Evolutionary conservation across 2,329 filamentous ascomycete genomes (phyloP), one percentile per base, ranked within the genome.

Genomic region (Cordyceps cicadae): DNA sequence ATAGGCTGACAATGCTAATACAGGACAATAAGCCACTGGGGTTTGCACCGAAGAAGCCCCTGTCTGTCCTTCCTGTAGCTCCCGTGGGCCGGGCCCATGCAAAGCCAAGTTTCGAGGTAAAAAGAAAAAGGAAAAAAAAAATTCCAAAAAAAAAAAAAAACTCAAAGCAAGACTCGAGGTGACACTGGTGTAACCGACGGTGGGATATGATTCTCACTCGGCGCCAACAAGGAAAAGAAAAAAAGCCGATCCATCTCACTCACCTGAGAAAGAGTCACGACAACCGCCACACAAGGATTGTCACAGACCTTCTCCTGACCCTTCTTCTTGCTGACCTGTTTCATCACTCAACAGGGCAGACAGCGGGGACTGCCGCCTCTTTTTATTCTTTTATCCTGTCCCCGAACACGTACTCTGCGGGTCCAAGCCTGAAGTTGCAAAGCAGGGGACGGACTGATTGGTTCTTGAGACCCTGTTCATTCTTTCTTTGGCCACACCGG

Each of bases 371-470:
- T 9, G 4, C 21, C 34, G 4, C 21, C 19, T 34, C 21, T 21
- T 32, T 1, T 14, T 41, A 21, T 15, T 41, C 24, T 1, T 14
- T 41, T 15, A 21, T 41, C 24, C 17, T 32, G 45, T 49, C n/a
- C 52, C 50, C 29, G 37, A 51, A 59, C 56, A 59, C 56, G 56
- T 59, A 59, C 17, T 59, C 17, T 17, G n/a, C 19, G 48, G 24
- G 19, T 59, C 56, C 24, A 14, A 48, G 56, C 24, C 56, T 59
- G 56, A 59, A 59, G 48, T 32, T 8, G 3, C 48, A 45, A 11
- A 7, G n/a, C 45, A 15, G 54, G 54, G 54, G 45, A 57, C 19
- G 54, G 45, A 57, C 32, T 57, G 54, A 57, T 57, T 57, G 54
- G 54, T 57, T 57, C 37, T 50, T 17, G 39, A 21, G 12, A 21